Base-by-base conservation (phyloP, 2,329 filamentous ascomycete species). In the Elsinoe arachidis region DNA sequence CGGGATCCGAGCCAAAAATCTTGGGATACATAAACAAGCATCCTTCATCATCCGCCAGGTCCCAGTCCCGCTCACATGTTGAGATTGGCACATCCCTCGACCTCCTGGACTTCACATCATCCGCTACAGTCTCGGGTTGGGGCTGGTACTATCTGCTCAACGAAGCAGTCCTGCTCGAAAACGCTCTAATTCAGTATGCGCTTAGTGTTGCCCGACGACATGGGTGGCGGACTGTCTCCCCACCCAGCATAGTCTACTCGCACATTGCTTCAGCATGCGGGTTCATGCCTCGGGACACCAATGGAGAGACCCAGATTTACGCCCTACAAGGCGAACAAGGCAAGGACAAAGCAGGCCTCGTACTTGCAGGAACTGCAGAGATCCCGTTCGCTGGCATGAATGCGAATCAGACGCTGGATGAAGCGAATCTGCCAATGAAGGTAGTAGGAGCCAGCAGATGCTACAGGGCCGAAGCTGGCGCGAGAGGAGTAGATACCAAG, bases 131-230 rank as follows among this genome's bases (percentile, higher is more conserved):
- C 1, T 88, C 86, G 2, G 93, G 93, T 37, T 99, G 92, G 92
- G 93, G 93, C 1, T 99, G 90, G 89, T 99, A 99, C 75, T 97
- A 90, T 72, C 82, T 99, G 10, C 78, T 89, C n/a, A 89, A 92
- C 68, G 91, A 95, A 67, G 93, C 85, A 7, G 91, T 91, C 0
- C 82, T 93, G 70, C 80, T 99, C n/a, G 93, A 99, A 73, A 92
- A 97, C 69, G 93, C 93, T 0, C 80, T 99, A 2, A 76, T 97
- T 11, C 86, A 92, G 69, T 96, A 95, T 70, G 86, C 93, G 0
- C 78, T 97, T 2, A 78, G 80, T 9, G 81, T 88, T 1, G 88
- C 88, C 7, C 82, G 84, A 57, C 80, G 79, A 51, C 79, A 82
- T 62, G 89, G 89, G 53, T 99, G 90, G 89, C 82, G 78, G 38